Conservation (phyloP, 768 basidiomycete species). For the Thelephora aurantiotincta region DNA sequence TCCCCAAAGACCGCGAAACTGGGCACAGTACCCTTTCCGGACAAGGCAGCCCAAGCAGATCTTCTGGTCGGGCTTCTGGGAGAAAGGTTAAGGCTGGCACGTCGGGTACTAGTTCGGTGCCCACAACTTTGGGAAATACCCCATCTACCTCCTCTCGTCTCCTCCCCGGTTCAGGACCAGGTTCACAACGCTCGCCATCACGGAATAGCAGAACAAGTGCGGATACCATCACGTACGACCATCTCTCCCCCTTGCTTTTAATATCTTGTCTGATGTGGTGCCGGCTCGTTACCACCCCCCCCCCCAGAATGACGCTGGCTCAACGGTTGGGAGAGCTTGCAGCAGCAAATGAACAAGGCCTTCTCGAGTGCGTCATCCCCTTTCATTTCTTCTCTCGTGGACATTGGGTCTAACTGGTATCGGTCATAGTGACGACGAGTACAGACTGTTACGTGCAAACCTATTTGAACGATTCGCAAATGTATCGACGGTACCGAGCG, state of each 20-base stretch:
- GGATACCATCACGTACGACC: slow-evolving; percentile 20
- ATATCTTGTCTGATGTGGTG: slow-evolving; percentile 8
- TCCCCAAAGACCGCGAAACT: slow-evolving; percentile 7
- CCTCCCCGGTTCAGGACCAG: slow-evolving; percentile 8
- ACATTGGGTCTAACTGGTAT: not conserved
- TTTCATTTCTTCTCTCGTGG: not conserved
- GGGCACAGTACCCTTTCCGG: slow-evolving; percentile 8
- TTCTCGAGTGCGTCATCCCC: slow-evolving; percentile 44
- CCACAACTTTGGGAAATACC: slow-evolving; percentile 3
- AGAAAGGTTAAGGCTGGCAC: slow-evolving; percentile 11
- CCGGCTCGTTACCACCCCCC: slow-evolving; percentile 6
- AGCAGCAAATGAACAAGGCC: slow-evolving; percentile 63
- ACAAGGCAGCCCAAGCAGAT: not conserved
- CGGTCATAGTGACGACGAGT: slow-evolving; percentile 62
- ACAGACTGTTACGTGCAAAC: slow-evolving; percentile 70
- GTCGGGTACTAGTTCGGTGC: slow-evolving; percentile 6
- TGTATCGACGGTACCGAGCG: slow-evolving; percentile 41
- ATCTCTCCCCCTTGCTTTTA: slow-evolving; percentile 2
- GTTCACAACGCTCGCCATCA: slow-evolving; percentile 5
- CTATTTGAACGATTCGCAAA: slow-evolving; percentile 69
- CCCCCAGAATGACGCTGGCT: slow-evolving; percentile 53
- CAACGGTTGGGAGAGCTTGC: slow-evolving; percentile 74
- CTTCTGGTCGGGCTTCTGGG: slow-evolving; percentile 1
- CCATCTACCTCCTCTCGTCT: not conserved
- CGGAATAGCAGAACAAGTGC: slow-evolving; percentile 13